These are phyloP conservation scores for Rosa chinensis DNA, from an alignment of 306 rosid genomes.

Conservation along the genomic window DNA sequence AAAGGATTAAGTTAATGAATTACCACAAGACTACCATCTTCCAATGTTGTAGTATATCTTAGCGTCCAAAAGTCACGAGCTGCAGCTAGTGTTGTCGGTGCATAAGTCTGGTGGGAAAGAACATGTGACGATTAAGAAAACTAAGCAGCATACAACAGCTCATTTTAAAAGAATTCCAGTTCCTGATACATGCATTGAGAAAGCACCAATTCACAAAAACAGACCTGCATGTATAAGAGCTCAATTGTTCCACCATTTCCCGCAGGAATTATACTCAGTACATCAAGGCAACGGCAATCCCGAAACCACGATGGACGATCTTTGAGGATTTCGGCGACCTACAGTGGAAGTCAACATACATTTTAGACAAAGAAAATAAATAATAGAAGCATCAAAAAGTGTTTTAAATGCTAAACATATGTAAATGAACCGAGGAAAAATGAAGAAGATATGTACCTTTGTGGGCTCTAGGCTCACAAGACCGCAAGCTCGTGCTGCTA, in stretches of 20 bases:
- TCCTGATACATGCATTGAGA: background rate
- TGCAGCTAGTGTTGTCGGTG: conserved; percentile 95
- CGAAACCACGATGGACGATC: conserved; percentile 91
- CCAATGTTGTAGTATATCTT: conserved; percentile 81
- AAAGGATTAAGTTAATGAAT: background rate
- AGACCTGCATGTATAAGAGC: conserved; percentile 94
- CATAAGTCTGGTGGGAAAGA: conserved; percentile 63
- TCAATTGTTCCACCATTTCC: conserved; percentile 91
- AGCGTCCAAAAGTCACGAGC: conserved; percentile 97
- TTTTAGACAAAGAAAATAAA: conserved; percentile 1
- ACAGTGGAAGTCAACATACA: conserved; percentile 3
- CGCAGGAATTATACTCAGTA: conserved; percentile 71
- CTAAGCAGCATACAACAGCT: background rate
- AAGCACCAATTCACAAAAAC: background rate
- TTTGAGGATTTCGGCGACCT: conserved; percentile 97
- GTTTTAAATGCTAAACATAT: background rate
- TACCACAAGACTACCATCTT: conserved; percentile 99
- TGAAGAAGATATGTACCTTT: conserved; percentile 48
- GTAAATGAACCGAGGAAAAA: background rate
- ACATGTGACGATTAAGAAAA: background rate
- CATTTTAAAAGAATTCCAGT: background rate
- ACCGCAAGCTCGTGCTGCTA: conserved; percentile 99
- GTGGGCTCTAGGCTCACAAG: conserved; percentile 98
- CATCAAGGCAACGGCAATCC: conserved; percentile 86
- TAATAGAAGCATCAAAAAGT: background rate